Evolutionary conservation across 2,329 filamentous ascomycete species (phyloP).

Genomic region (Fusarium cicatricum): DNA sequence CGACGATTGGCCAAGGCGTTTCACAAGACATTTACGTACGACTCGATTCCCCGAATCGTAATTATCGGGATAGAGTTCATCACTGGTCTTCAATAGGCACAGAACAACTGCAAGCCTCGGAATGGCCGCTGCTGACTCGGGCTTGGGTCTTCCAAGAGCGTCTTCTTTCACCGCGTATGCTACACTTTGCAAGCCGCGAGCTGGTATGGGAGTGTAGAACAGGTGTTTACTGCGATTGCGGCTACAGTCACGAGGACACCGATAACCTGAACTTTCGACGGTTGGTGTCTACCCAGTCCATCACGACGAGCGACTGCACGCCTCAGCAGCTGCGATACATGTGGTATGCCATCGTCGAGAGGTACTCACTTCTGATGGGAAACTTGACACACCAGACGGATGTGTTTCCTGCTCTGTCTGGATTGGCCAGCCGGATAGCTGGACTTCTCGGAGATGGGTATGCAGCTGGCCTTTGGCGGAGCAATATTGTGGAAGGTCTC

Average conservation of each 20-base stretch:
- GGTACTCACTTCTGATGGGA: slow-evolving; percentile 14
- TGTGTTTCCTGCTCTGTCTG: slow-evolving; percentile 22
- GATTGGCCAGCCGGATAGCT: slow-evolving; percentile 16
- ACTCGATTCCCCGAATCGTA: not conserved
- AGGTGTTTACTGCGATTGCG: slow-evolving; percentile 13
- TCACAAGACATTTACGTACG: slow-evolving; percentile 15
- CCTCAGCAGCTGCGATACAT: slow-evolving; percentile 6
- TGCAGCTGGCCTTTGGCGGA: slow-evolving; percentile 10
- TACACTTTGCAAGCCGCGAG: slow-evolving; percentile 22
- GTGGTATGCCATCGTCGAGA: slow-evolving; percentile 19
- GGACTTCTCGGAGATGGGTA: slow-evolving; percentile 13
- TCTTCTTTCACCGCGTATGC: slow-evolving; percentile 22
- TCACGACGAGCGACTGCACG: slow-evolving; percentile 18
- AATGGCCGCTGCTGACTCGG: slow-evolving; percentile 23
- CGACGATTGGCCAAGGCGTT: slow-evolving; percentile 8
- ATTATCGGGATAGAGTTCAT: not conserved
- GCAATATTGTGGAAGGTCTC: slow-evolving; percentile 11
- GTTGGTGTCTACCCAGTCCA: slow-evolving; percentile 8
- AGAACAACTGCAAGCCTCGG: not conserved
- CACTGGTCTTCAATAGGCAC: slow-evolving; percentile 10
- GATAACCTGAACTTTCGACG: slow-evolving; percentile 16
- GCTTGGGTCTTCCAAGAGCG: slow-evolving; percentile 30
- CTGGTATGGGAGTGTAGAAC: slow-evolving; percentile 23
- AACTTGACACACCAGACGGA: slow-evolving; percentile 21
- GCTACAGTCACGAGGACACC: not conserved